These are phyloP conservation scores for Rutstroemia sp. DNA, from an alignment of 2,329 filamentous ascomycete genomes.

Conservation along the genomic window DNA sequence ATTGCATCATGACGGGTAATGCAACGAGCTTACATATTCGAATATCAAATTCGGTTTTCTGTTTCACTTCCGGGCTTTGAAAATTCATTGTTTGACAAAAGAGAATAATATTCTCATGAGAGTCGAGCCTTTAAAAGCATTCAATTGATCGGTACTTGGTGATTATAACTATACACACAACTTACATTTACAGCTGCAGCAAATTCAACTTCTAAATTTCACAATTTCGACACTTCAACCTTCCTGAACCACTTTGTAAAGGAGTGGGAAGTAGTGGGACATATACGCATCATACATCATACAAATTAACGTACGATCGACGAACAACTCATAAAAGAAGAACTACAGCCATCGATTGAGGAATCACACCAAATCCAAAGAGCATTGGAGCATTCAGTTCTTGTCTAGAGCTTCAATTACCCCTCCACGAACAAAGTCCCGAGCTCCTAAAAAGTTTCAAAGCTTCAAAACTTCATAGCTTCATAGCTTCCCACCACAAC, in stretches of 20 bases:
- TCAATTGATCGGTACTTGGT: not conserved
- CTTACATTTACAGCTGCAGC: too few relatives aligned
- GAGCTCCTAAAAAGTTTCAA: not conserved
- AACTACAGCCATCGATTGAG: too few relatives aligned
- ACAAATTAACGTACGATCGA: too few relatives aligned
- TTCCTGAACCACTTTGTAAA: too few relatives aligned
- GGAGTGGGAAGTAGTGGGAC: too few relatives aligned
- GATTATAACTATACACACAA: not conserved
- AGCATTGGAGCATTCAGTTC: too few relatives aligned
- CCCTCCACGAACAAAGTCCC: not conserved
- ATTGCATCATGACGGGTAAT: not conserved
- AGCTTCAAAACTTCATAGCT: not conserved
- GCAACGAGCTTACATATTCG: not conserved
- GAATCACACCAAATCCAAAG: too few relatives aligned
- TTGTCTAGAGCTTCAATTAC: not conserved
- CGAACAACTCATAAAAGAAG: too few relatives aligned
- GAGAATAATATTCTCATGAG: not conserved
- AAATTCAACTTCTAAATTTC: too few relatives aligned
- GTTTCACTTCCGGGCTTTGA: not conserved
- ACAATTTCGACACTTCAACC: too few relatives aligned
- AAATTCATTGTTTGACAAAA: not conserved
- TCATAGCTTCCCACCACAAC: not conserved
- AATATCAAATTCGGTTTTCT: not conserved
- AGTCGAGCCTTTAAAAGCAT: not conserved
- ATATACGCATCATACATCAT: too few relatives aligned